Conservation (phyloP, 306 rosid species). For the Corylus heterophylla region DNA sequence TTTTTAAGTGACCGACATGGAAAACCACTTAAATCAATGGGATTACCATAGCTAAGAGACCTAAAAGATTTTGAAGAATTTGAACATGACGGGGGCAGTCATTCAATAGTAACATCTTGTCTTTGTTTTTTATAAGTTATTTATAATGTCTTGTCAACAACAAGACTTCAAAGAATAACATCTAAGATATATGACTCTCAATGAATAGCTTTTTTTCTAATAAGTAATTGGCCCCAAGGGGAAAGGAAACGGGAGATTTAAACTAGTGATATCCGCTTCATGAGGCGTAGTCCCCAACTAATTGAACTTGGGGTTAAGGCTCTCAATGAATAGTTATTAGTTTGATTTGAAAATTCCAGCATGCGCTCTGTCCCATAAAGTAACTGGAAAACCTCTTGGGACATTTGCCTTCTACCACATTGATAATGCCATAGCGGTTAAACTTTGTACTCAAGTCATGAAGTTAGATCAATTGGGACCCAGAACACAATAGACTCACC, state of each 20-base stretch:
- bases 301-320: neutral
- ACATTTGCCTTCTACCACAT: neutral
- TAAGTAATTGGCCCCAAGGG: no score
- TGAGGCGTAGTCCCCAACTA: no score
- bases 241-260: no score
- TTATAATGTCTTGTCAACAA: neutral
- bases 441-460: neutral
- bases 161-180: neutral
- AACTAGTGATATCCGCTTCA: no score
- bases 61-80: no score
- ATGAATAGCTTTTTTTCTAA: neutral
- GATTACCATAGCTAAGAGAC: no score
- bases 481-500: slow-evolving; percentile 16
- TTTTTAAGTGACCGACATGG: no score
- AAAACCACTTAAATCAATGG: no score
- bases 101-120: neutral
- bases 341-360: neutral
- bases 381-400: neutral
- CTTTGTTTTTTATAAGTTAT: neutral
- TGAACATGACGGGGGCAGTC: neutral
- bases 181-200: neutral
- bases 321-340: neutral
- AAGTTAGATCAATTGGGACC: slow-evolving; percentile 3
- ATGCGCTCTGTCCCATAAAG: neutral
- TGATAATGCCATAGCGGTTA: neutral